Base-by-base conservation (phyloP, 75 land plant genomes). In the Cunninghamia lanceolata region DNA sequence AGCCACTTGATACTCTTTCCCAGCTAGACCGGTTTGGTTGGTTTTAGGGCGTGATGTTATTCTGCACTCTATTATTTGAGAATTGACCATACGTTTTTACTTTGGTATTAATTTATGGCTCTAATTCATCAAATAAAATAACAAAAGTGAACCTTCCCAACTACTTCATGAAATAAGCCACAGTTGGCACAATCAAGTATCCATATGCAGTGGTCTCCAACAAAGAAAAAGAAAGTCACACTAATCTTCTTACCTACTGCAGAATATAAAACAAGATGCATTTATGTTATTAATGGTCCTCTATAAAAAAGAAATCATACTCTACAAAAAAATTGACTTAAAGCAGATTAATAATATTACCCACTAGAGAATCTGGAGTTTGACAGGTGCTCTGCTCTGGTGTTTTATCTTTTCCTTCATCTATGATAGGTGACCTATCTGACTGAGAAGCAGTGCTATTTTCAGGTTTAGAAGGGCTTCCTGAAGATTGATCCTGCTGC, bases 401-500 rank as follows among this genome's bases (percentile, higher is more conserved):
- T 59, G 89, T 94, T 83, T 90, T 90, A 53, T 88, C 91, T 66
- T 87, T 91, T 14, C 80, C 91, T 85, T 91, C 94, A 50, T 90
- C 95, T 15, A 92, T 93, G 84, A 89, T 88, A 82, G 93, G 93
- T 30, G 99, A 96, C 52, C 88, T 92, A 6, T 84, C 90, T 76
- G 91, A 91, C 66, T 87, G 89, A 86, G 95, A 90, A 34, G 90
- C 91, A 86, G 92, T 95, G 54, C 93, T 88, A 13, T 88, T 91
- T 83, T 88, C 91, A 82, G 93, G 56, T 78, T 91, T 91, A 13
- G 91, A 89, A 14, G 92, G 85, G 53, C 90, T 90, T 40, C 82
- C 92, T 71, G 88, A 89, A 85, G 84, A 87, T 88, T 91, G 92
- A 47, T 91, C 93, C 50, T 90, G 92, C 81, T 90, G 93, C 56